Evolutionary conservation across 2,329 filamentous ascomycete species (phyloP), one percentile per base, ranked within the genome.

Genomic region (Immersiporthe knoxdaviesiana): DNA sequence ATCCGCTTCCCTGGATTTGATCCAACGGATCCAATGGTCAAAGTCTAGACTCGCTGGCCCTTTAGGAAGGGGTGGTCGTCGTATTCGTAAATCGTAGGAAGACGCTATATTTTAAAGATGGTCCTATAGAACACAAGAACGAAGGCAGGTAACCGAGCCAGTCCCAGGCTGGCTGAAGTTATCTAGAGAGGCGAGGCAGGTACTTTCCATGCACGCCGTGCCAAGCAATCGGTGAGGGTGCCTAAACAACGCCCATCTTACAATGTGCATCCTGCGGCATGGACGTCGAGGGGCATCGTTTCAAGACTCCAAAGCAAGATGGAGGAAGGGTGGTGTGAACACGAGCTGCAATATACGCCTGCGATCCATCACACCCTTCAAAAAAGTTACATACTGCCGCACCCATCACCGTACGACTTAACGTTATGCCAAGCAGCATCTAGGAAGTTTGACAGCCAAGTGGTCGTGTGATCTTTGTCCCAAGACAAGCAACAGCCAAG

Each of bases 1-100:
- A 27, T 41, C 62, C 62, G 32, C 47, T 64, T 64, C 32, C 47
- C 62, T 47, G 50, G 62, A 54, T 64, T 56, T 39, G 32, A 16
- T 24, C n/a, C 47, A 12, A 54, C 12, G 30, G 6, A 30, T n/a
- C 24, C 54, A 58, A 18, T 6, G 54, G 54, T 58, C 50, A 14
- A 24, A 14, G 12, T 27, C 50, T 54, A 27, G n/a, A 14, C 12
- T 54, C 24, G n/a, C 18, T 11, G 2, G n/a, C 11, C 11, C 50
- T 54, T 27, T 54, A 3, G n/a, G 12, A 2, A 27, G 12, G 12
- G 50, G 10, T 27, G n/a, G 10, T 6, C 50, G 11, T 7, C 8
- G 4, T 11, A 8, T 54, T 14, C 5, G n/a, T 54, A 7, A 39
- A 39, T 3, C n/a, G 11, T 14, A 21, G 50, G 16, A 16, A 27